Evolutionary conservation across 2,329 filamentous ascomycete species (phyloP).

Genomic region (Penicillium janthinellum): DNA sequence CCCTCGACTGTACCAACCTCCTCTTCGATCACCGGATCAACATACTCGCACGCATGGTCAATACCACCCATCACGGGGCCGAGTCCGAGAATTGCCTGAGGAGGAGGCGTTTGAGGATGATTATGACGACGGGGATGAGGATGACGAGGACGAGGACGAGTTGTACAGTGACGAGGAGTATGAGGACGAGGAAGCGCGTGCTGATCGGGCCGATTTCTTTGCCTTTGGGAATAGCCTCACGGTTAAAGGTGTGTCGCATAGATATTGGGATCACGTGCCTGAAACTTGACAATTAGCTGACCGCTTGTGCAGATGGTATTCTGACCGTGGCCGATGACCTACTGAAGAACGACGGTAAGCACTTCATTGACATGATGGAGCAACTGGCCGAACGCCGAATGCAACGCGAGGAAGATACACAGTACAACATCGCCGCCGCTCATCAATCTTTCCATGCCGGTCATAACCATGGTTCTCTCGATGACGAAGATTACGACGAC

Average conservation of each 20-base stretch:
- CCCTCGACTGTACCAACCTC: constrained; percentile 64
- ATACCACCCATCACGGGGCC: constrained; percentile 72
- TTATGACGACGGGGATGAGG: constrained; percentile 61
- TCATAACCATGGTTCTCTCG: constrained; percentile 76
- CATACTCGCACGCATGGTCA: constrained; percentile 55
- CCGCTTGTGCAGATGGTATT: constrained; percentile 72
- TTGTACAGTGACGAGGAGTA: constrained; percentile 66
- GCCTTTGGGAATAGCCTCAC: constrained; percentile 97
- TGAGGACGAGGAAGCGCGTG: constrained; percentile 64
- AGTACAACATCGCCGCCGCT: constrained; percentile 63
- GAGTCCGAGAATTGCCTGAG: constrained; percentile 64
- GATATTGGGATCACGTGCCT: constrained; percentile 11
- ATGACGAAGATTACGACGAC: constrained; percentile 72
- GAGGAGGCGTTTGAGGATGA: constrained; percentile 57
- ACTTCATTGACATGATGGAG: constrained; percentile 99
- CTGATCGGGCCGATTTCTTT: constrained; percentile 78
- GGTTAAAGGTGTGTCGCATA: constrained; percentile 68
- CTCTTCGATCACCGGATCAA: constrained; percentile 56
- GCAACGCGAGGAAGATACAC: constrained; percentile 91
- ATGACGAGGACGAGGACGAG: constrained; percentile 71
- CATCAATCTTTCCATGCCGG: constrained; percentile 64
- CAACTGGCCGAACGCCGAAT: constrained; percentile 95
- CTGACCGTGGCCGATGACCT: constrained; percentile 98
- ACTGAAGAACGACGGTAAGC: constrained; percentile 97
- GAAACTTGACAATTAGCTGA: constrained; percentile 41